phyloP scores from a whole-genome alignment of 148 eudicot species.

The Camellia sinensis region DNA sequence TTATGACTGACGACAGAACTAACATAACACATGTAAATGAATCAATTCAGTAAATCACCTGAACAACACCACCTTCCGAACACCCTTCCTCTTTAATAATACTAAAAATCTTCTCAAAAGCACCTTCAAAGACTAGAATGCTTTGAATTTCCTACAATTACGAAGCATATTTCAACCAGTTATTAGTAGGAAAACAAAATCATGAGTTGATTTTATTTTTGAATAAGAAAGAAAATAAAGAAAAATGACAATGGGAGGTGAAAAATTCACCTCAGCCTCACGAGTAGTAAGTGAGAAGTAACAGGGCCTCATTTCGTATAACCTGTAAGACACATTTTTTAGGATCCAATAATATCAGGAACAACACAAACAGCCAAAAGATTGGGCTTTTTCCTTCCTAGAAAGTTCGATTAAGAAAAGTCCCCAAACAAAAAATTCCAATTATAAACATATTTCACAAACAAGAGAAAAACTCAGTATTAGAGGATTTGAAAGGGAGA shows the following conservation, averaged over 20 bases:
- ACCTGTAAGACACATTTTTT: conserved; percentile 51
- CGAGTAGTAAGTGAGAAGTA: conserved; percentile 92
- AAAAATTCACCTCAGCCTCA: conserved; percentile 78
- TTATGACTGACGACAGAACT: conserved; percentile 3
- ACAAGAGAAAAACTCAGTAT: background rate
- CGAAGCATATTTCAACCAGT: background rate
- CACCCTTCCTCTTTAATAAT: conserved; percentile 96
- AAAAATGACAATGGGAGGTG: background rate
- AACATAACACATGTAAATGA: background rate
- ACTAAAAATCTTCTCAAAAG: conserved; percentile 94
- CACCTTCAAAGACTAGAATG: conserved; percentile 96
- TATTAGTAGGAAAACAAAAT: background rate
- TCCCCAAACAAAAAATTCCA: background rate
- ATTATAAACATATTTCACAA: background rate
- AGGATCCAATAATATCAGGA: conserved; percentile 3
- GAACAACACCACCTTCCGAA: conserved; percentile 98
- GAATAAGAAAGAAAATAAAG: background rate
- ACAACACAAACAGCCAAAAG: conserved; percentile 8
- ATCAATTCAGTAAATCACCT: conserved; percentile 40
- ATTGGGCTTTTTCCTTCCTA: background rate
- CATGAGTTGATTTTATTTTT: background rate
- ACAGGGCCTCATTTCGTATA: conserved; percentile 93
- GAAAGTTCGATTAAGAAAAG: background rate
- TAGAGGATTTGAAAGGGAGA: background rate
- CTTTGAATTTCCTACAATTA: conserved; percentile 87